Conservation (phyloP, 2,329 filamentous ascomycete species). For the Graphilbum fragrans region DNA sequence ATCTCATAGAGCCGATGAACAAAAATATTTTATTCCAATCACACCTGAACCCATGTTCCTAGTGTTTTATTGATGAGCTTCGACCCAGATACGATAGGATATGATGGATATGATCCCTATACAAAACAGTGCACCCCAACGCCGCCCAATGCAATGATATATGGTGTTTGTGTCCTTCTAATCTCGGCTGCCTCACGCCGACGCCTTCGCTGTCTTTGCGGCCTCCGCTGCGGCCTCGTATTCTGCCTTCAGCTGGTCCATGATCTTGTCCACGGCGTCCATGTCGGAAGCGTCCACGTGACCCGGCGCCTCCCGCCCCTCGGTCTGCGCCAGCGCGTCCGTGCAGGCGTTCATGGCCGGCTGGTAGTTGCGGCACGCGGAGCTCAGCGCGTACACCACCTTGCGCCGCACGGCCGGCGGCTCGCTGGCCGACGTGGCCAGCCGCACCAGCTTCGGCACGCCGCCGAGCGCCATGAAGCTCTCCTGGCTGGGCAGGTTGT, state of each 20-base stretch:
- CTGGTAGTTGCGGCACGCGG: constrained; percentile 79
- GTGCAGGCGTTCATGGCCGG: constrained; percentile 62
- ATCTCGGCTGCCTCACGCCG: too few species aligned
- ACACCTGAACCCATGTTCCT: too few species aligned
- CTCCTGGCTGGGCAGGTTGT: constrained; percentile 80
- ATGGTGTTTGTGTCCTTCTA: background rate
- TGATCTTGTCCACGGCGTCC: constrained; percentile 69
- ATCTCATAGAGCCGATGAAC: background rate
- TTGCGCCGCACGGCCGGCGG: constrained; percentile 58
- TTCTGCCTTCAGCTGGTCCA: constrained; percentile 49
- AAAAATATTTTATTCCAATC: too few species aligned
- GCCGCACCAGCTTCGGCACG: constrained; percentile 54
- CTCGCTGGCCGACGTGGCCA: constrained; percentile 50
- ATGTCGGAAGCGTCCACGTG: constrained; percentile 77
- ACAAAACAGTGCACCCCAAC: constrained; percentile 1
- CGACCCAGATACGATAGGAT: too few species aligned
- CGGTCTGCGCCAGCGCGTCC: constrained; percentile 43
- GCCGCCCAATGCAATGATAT: constrained; percentile 6
- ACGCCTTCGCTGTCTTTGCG: background rate
- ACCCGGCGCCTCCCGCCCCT: constrained; percentile 31
- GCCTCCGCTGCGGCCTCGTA: background rate
- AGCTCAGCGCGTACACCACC: constrained; percentile 81
- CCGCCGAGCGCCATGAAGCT: constrained; percentile 50
- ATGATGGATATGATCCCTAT: background rate
- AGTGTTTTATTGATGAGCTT: too few species aligned